Percentiles rank a stretch among this genome's conserved stretches.
Conservation (phyloP, 306 rosid genomes). For the Acacia acuminata region DNA sequence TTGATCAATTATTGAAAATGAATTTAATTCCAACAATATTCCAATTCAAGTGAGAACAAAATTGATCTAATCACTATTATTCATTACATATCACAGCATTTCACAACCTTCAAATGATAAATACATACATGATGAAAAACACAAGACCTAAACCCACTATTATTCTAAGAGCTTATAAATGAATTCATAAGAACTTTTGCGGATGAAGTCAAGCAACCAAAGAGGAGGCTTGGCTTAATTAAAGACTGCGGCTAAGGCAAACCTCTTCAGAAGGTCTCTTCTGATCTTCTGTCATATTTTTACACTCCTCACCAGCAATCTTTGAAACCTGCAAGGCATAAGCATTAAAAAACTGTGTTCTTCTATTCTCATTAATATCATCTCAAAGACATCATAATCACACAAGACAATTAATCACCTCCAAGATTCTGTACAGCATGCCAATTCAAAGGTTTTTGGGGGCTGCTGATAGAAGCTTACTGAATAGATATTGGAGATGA, state of each 20-base stretch:
- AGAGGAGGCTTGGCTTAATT: background rate
- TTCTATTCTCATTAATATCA: background rate
- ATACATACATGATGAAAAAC: no score
- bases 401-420: conserved; percentile 39
- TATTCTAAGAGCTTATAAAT: no score
- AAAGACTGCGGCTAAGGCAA: background rate
- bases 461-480: conserved; percentile 46
- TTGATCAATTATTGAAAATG: no score
- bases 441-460: conserved; percentile 8
- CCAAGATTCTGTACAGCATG: conserved; percentile 26
- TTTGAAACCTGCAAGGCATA: conserved; percentile 53
- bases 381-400: background rate
- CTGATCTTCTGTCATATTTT: conserved; percentile 66
- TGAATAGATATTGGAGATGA: conserved; percentile 53
- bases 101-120: no score
- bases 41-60: no score
- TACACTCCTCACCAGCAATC: conserved; percentile 88
- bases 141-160: no score
- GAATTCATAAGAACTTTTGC: no score
- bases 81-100: no score
- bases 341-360: background rate
- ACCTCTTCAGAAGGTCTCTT: conserved; percentile 86
- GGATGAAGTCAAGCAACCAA: background rate
- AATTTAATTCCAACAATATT: no score
- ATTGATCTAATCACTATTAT: no score